A percentile compares a stretch with the other conserved stretches of the same genome.
These are phyloP conservation scores for Russula earlei DNA, from an alignment of 768 basidiomycete genomes.

Conservation along the genomic window DNA sequence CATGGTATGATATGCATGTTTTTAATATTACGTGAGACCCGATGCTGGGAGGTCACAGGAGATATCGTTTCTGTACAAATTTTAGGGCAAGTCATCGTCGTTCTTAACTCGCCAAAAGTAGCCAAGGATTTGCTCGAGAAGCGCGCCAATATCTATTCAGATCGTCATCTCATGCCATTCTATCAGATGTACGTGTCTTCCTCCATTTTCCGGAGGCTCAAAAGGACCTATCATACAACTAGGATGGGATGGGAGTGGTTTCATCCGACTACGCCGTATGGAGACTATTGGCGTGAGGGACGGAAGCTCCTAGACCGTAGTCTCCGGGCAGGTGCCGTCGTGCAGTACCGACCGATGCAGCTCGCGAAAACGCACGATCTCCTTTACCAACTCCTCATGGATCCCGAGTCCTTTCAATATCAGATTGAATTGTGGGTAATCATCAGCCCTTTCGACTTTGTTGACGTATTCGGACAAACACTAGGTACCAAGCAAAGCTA, in stretches of 20 bases:
- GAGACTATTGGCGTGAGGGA: constrained; percentile 2
- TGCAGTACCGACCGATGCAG: constrained; percentile 8
- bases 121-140: constrained; percentile 39
- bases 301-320: constrained; percentile 4
- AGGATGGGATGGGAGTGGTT: constrained; percentile 13
- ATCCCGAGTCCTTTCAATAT: not conserved
- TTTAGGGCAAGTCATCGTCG: constrained; percentile 35
- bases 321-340: not conserved
- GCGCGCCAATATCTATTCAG: constrained; percentile 40
- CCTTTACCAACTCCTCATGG: not conserved
- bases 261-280: constrained; percentile 2
- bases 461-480: not conserved
- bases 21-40: not conserved
- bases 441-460: not conserved
- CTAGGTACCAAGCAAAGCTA: constrained; percentile 4
- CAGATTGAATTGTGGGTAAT: not conserved
- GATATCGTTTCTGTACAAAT: constrained; percentile 37
- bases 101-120: constrained; percentile 37
- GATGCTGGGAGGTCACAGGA: constrained; percentile 8
- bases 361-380: constrained; percentile 1
- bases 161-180: constrained; percentile 20
- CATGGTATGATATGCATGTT: not conserved
- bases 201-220: not conserved
- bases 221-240: not conserved
- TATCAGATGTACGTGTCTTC: not conserved